Evolutionary conservation across 148 eudicot genomes (phyloP), one percentile per base, ranked within the genome.

Genomic region (Arbutus unedo): DNA sequence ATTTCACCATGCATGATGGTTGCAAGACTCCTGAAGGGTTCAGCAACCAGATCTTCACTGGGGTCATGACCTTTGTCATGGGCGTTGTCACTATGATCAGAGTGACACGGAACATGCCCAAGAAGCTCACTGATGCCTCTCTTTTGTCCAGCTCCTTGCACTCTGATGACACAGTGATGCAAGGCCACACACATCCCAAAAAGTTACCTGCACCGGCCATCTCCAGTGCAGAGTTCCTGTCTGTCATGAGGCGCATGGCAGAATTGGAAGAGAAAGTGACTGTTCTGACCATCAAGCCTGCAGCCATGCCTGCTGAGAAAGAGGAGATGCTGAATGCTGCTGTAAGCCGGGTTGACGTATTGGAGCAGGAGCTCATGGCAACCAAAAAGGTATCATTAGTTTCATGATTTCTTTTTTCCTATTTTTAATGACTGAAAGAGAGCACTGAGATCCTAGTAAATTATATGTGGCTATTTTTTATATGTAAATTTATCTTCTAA

Each of bases 261-360:
- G 98, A 91, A 53, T 79, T 97, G 78, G 99, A 97, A 84, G 99
- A 94, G 73, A 94, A 86, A 82, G 88, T 94, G 66, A 88, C 74
- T 82, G 85, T 87, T 38, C 89, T 96, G 44, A 67, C 77, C 53
- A 82, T 87, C 14, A 91, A 90, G 87, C 95, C 97, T 7, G 75
- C 83, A 44, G 45, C 84, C 57, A 89, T 92, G 91, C 92, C 98
- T 0, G 93, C 93, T 48, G 99, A 94, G 90, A 94, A 97, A 86
- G 99, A 97, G 88, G 95, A 94, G 76, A 83, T 91, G 91, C 87
- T 97, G 70, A 94, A 91, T 78, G 81, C 83, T 60, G 99, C 98
- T 67, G 53, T 94, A 84, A 81, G 78, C 74, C 91, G 96, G 6
- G 94, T 97, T 10, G 89, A 82, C 60, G 83, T 86, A 48, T 87